A percentile compares a stretch with the other conserved stretches of the same genome.
Conservation (phyloP, 1,139 yeast genomes). For the Kodamaea plutei region DNA sequence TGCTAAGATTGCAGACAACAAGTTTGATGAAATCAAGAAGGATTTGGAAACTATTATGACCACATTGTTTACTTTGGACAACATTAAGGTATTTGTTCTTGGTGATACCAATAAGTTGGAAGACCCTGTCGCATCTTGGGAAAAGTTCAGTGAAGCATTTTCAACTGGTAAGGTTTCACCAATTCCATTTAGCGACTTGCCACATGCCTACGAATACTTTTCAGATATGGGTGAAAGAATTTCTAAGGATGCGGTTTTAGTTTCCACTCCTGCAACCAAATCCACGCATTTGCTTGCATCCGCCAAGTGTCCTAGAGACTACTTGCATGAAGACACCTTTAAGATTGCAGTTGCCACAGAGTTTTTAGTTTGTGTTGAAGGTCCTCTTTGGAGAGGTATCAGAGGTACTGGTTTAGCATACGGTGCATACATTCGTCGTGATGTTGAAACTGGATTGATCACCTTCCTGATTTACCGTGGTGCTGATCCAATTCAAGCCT, state of each 20-base stretch:
- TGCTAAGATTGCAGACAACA: slow-evolving; percentile 49
- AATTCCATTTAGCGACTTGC: slow-evolving; percentile 30
- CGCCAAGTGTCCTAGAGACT: slow-evolving; percentile 62
- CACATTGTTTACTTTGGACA: slow-evolving; percentile 54
- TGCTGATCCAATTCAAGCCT: slow-evolving; percentile 74
- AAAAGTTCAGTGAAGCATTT: slow-evolving; percentile 28
- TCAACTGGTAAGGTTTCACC: slow-evolving; percentile 15
- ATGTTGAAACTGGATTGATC: slow-evolving; percentile 65
- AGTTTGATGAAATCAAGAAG: slow-evolving; percentile 40
- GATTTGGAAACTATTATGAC: slow-evolving; percentile 57
- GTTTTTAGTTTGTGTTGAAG: slow-evolving; percentile 83
- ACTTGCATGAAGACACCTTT: slow-evolving; percentile 62
- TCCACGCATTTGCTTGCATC: slow-evolving; percentile 69
- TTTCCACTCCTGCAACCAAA: slow-evolving; percentile 82
- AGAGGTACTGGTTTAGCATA: slow-evolving; percentile 96
- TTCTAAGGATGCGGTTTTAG: slow-evolving; percentile 53
- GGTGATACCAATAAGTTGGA: slow-evolving; percentile 58
- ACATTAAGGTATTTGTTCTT: slow-evolving; percentile 63
- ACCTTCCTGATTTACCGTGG: slow-evolving; percentile 74
- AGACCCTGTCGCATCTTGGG: slow-evolving; percentile 66
- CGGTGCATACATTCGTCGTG: slow-evolving; percentile 65
- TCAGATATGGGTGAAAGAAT: slow-evolving; percentile 57
- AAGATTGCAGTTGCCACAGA: slow-evolving; percentile 72
- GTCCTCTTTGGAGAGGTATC: slow-evolving; percentile 95
- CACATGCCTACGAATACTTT: slow-evolving; percentile 52